phyloP scores from a whole-genome alignment of 2,329 filamentous ascomycete species.

The Colletotrichum sp. region DNA sequence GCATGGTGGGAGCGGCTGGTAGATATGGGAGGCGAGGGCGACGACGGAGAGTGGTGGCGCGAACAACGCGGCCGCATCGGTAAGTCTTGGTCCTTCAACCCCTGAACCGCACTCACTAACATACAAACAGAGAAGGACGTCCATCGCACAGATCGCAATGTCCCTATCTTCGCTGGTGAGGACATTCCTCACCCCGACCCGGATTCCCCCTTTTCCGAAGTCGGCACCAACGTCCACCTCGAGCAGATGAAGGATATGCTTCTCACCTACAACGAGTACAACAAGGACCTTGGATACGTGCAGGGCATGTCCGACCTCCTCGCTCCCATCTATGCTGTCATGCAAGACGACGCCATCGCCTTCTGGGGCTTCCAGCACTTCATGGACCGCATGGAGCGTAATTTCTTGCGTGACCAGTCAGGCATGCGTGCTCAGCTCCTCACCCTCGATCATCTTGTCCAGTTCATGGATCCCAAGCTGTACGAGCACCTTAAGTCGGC shows the following conservation, averaged over 20 bases:
- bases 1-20: conserved; percentile 95
- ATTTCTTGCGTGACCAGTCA: conserved; percentile 93
- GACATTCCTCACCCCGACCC: conserved; percentile 97
- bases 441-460: conserved; percentile 91
- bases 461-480: conserved; percentile 94
- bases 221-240: conserved; percentile 94
- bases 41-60: conserved; percentile 94
- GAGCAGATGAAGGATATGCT: conserved; percentile 99
- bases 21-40: conserved; percentile 78
- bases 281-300: conserved; percentile 93
- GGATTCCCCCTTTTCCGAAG: conserved; percentile 89
- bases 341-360: conserved; percentile 95
- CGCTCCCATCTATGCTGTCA: conserved; percentile 93
- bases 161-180: conserved; percentile 95
- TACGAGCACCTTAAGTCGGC: conserved; percentile 89
- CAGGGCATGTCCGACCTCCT: conserved; percentile 99
- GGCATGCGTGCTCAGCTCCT: conserved; percentile 94
- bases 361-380: conserved; percentile 97
- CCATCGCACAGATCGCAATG: conserved; percentile 92
- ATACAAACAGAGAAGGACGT: conserved; percentile 85
- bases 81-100: conserved; percentile 51
- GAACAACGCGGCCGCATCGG: conserved; percentile 94
- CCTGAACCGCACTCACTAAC: conserved; percentile 30
- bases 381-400: conserved; percentile 98
- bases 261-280: conserved; percentile 97